Base-by-base conservation (phyloP, 108 stramenopile genomes). In the Cyclotella cryptica region DNA sequence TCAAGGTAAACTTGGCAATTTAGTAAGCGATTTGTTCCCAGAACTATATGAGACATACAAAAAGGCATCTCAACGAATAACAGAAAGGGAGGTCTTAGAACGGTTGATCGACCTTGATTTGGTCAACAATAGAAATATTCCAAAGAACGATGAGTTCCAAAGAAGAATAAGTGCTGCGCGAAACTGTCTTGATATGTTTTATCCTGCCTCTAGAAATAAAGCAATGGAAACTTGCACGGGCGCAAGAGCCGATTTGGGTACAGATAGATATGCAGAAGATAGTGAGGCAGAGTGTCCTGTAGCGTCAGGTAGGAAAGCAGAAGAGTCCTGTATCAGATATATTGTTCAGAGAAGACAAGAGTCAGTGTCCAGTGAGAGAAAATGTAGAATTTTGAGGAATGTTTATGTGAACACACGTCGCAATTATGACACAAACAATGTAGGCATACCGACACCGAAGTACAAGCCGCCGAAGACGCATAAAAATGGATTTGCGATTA, bases 391-490 rank as follows among this genome's bases (percentile, higher is more conserved):
- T 28, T 58, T 77, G 19, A n/a, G 26, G 24, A 77, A 77, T 54
- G 76, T 77, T 0, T 77, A 62, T 44, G 42, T 77, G 46, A 77
- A 77, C 26, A 63, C 67, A 46, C 64, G 76, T 22, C 44, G 76
- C 22, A 49, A 47, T 4, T 10, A 49, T 21, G 14, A 65, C 17
- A 27, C 35, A 35, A 61, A 72, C 26, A 28, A 18, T 12, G 26
- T 1, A 18, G 28, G 44, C 26, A 58, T 44, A 44, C 40, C 45
- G 21, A 42, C 62, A 24, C 51, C 19, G 27, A 78, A 71, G 42
- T 59, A 67, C 43, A 47, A 59, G 13, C 66, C 55, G 29, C 74
- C 71, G 11, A 72, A 57, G 24, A 19, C 19, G 22, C 26, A 69
- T 14, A 47, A 39, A 27, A 70, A 78, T 66, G 67, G 49, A 62